phyloP scores from a whole-genome alignment of 495 filamentous ascomycete species.

The Aspergillus kassunensis region DNA sequence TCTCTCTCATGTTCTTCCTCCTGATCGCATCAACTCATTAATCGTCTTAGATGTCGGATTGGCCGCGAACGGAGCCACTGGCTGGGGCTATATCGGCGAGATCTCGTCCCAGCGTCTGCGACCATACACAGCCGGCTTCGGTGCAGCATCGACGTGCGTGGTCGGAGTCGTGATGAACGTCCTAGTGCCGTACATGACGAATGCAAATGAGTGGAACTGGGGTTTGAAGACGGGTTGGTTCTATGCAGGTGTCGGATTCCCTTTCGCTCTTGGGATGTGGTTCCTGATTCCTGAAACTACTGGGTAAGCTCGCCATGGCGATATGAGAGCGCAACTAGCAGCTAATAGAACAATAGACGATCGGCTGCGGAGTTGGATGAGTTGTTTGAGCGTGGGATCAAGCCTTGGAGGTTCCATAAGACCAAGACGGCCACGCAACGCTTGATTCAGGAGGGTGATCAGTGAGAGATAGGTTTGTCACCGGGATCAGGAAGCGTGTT shows the following conservation, averaged over 20 bases:
- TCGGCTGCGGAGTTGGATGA: slow-evolving; percentile 11
- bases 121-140: slow-evolving; percentile 10
- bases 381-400: slow-evolving; percentile 8
- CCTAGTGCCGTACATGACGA: slow-evolving; percentile 12
- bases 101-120: slow-evolving; percentile 12
- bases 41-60: slow-evolving; percentile 6
- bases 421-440: slow-evolving; percentile 10
- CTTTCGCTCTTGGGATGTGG: slow-evolving; percentile 12
- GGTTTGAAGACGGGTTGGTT: slow-evolving; percentile 14
- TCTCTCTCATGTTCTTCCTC: background rate
- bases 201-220: slow-evolving; percentile 13
- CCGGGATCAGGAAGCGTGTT: too few species aligned
- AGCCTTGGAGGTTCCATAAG: slow-evolving; percentile 14
- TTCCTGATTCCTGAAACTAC: slow-evolving; percentile 12
- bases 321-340: too few species aligned
- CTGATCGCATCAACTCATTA: too few species aligned
- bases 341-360: background rate
- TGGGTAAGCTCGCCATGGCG: background rate
- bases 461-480: too few species aligned
- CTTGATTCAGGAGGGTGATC: background rate
- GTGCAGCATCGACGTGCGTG: slow-evolving; percentile 5
- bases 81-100: slow-evolving; percentile 10
- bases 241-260: slow-evolving; percentile 5
- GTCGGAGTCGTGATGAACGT: slow-evolving; percentile 10
- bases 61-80: slow-evolving; percentile 10